Percentiles rank a stretch among this genome's conserved stretches.
Evolutionary conservation across 768 basidiomycete species (phyloP).

Genomic region (Lactarius deliciosus): DNA sequence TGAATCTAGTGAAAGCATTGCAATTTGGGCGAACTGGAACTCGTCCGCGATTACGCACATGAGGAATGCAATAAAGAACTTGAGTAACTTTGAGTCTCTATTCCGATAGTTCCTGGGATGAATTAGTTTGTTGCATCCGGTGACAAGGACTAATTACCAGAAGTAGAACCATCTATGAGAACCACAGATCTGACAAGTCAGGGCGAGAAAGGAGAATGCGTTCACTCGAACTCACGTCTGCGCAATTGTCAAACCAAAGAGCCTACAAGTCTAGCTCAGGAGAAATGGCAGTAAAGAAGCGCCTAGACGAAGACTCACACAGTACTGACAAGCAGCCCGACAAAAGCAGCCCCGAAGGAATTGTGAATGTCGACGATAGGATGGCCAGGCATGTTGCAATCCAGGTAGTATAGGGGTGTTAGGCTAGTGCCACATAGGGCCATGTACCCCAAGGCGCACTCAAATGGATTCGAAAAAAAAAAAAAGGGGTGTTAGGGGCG

Average conservation of each 20-base stretch:
- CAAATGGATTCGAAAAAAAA: too few species aligned
- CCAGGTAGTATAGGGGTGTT: background rate
- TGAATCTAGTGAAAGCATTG: background rate
- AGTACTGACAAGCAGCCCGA: background rate
- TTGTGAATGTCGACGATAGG: background rate
- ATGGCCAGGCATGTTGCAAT: background rate
- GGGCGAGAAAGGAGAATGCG: background rate
- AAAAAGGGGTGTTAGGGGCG: too few species aligned
- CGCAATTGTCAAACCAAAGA: background rate
- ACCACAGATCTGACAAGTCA: background rate
- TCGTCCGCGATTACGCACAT: background rate
- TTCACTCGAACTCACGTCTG: background rate
- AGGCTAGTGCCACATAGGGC: too few species aligned
- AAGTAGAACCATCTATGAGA: background rate
- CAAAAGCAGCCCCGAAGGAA: background rate
- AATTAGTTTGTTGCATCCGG: background rate
- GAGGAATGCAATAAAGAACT: background rate
- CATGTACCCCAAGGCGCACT: too few species aligned
- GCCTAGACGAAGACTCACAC: background rate
- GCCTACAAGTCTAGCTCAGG: background rate
- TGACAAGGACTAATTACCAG: background rate
- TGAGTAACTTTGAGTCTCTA: background rate
- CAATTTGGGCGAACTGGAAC: background rate
- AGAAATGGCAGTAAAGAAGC: background rate
- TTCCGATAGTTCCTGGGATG: background rate